Evolutionary conservation across 331 rosid species (phyloP).

Genomic region (Rhamnella rubrinervis): DNA sequence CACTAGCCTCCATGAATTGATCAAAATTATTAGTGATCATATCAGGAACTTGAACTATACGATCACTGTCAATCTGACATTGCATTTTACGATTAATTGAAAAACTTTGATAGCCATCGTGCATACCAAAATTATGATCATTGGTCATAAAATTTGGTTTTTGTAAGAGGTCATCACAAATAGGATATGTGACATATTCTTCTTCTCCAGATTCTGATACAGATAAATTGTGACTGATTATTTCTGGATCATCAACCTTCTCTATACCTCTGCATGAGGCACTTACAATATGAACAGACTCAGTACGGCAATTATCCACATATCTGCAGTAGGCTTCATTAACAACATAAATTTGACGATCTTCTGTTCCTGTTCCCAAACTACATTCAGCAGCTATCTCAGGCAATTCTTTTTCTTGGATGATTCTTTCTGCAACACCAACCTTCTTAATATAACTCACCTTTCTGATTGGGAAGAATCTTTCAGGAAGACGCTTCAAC

Average conservation of each 20-base stretch:
- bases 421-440: too few species aligned
- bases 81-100: conserved; percentile 10
- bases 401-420: conserved; percentile 12
- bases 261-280: conserved; percentile 6
- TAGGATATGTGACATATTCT: conserved; percentile 25
- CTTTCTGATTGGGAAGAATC: conserved; percentile 69
- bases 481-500: conserved; percentile 42
- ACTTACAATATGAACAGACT: conserved; percentile 30
- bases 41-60: conserved; percentile 20
- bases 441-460: conserved; percentile 30
- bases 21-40: conserved; percentile 17
- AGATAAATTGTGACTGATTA: conserved; percentile 24
- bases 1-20: conserved; percentile 24
- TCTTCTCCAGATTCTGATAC: conserved; percentile 41
- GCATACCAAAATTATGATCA: conserved; percentile 27
- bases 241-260: conserved; percentile 31
- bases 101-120: conserved; percentile 10
- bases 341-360: conserved; percentile 16
- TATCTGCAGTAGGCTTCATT: conserved; percentile 23
- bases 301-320: conserved; percentile 11
- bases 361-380: conserved; percentile 12
- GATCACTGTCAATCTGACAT: conserved; percentile 26
- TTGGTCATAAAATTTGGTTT: conserved; percentile 29
- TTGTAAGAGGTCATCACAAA: conserved; percentile 22
- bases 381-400: conserved; percentile 25